These are phyloP conservation scores for Penicillium sp. DNA, from an alignment of 2,329 filamentous ascomycete species.

Conservation along the genomic window DNA sequence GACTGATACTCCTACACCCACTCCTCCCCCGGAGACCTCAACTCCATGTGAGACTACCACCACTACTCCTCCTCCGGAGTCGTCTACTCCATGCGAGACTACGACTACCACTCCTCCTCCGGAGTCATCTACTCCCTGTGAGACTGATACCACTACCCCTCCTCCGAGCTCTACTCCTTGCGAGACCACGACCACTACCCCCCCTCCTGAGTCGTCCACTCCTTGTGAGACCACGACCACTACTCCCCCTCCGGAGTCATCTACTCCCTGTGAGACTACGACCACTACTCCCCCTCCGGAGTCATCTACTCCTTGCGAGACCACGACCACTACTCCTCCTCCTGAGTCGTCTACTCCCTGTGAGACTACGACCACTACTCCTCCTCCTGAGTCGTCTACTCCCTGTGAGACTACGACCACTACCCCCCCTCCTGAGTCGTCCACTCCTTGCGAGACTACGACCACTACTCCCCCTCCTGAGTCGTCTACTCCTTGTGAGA, in stretches of 20 bases:
- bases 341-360: constrained; percentile 2
- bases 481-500: constrained; percentile 11
- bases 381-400: not conserved
- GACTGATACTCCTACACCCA: constrained; percentile 6
- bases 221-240: constrained; percentile 9
- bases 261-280: constrained; percentile 10
- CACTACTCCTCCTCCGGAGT: constrained; percentile 6
- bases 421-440: not conserved
- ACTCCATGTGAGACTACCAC: constrained; percentile 17
- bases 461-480: constrained; percentile 8
- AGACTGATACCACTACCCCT: constrained; percentile 7
- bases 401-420: not conserved
- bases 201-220: constrained; percentile 14
- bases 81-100: constrained; percentile 7
- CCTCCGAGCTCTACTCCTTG: constrained; percentile 9
- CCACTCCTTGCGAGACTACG: constrained; percentile 4
- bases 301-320: constrained; percentile 15
- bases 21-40: constrained; percentile 8
- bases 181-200: not conserved
- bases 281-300: constrained; percentile 9
- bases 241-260: constrained; percentile 1
- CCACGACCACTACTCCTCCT: constrained; percentile 8
- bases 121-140: constrained; percentile 10
- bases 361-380: not conserved
- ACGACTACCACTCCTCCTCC: constrained; percentile 8